Conservation (phyloP, 768 basidiomycete species). For the Xerocomus potaroensis region DNA sequence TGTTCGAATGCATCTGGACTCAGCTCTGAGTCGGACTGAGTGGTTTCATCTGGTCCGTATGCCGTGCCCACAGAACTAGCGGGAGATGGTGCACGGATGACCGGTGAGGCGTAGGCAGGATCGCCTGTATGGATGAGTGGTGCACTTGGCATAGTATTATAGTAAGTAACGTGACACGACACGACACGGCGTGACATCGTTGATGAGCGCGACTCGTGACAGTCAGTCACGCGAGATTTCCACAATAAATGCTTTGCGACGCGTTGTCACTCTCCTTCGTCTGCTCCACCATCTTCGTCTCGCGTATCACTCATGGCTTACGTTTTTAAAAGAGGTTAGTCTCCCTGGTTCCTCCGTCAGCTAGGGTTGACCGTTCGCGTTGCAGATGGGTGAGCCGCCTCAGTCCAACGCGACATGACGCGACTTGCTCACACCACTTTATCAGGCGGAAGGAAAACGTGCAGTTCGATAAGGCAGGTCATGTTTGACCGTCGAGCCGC, state of each 20-base stretch:
- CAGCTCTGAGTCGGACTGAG: slow-evolving; percentile 36
- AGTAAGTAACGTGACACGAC: slow-evolving; percentile 2
- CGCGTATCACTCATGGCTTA: slow-evolving; percentile 37
- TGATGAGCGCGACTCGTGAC: slow-evolving; percentile 30
- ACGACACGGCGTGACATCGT: slow-evolving; percentile 33
- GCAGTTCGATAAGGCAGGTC: slow-evolving; percentile 83
- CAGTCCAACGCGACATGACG: slow-evolving; percentile 16
- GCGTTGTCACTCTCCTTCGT: slow-evolving; percentile 22
- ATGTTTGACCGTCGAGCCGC: slow-evolving; percentile 6
- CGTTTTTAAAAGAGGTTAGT: slow-evolving; percentile 57
- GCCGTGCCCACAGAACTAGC: slow-evolving; percentile 44
- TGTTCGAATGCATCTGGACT: slow-evolving; percentile 34
- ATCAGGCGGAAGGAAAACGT: slow-evolving; percentile 83
- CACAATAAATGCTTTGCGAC: slow-evolving; percentile 29
- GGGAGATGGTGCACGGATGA: slow-evolving; percentile 44
- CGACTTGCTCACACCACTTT: slow-evolving; percentile 16
- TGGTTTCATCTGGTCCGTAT: slow-evolving; percentile 46
- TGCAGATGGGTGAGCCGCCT: slow-evolving; percentile 44
- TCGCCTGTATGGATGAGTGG: slow-evolving; percentile 31
- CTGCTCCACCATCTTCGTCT: slow-evolving; percentile 22
- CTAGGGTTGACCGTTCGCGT: slow-evolving; percentile 5
- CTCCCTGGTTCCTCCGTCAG: background rate
- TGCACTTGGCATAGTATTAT: slow-evolving; percentile 23
- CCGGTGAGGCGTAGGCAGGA: slow-evolving; percentile 41
- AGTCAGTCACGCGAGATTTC: slow-evolving; percentile 22